Percentiles rank a stretch among this genome's conserved stretches.
Conservation (phyloP, 768 basidiomycete species). For the Galerina marginata region DNA sequence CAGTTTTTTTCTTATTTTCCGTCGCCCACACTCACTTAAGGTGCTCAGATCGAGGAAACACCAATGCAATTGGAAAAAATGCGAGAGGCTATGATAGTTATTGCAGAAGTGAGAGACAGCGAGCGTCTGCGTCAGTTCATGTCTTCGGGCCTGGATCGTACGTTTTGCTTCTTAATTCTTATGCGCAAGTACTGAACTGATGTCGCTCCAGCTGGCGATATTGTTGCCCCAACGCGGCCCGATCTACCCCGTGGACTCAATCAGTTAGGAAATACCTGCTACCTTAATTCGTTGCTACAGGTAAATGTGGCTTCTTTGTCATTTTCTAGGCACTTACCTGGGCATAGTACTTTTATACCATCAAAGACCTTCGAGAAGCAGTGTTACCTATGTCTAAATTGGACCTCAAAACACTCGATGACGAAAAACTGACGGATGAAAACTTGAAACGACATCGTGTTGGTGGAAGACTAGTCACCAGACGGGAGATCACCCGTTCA, state of each 20-base stretch:
- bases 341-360: conserved; percentile 91
- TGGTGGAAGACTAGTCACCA: conserved; percentile 82
- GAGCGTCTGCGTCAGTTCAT: conserved; percentile 70
- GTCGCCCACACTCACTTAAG: neutral
- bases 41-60: conserved; percentile 68
- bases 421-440: conserved; percentile 79
- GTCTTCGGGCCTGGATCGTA: conserved; percentile 76
- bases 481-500: conserved; percentile 81
- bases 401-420: conserved; percentile 60
- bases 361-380: conserved; percentile 83
- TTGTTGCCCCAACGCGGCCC: conserved; percentile 51
- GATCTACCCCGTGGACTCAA: conserved; percentile 87
- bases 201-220: conserved; percentile 62
- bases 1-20: conserved; percentile 23
- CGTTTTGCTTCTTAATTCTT: conserved; percentile 35
- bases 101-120: conserved; percentile 79
- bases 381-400: conserved; percentile 64
- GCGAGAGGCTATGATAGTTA: conserved; percentile 72
- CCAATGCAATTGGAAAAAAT: conserved; percentile 71
- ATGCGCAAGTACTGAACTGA: neutral
- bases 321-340: neutral
- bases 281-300: conserved; percentile 81
- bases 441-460: conserved; percentile 85
- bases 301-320: conserved; percentile 35
- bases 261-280: conserved; percentile 89